Percentiles rank a stretch among this genome's conserved stretches.
These are phyloP conservation scores for Mycena latifolia DNA, from an alignment of 768 basidiomycete species.

Conservation along the genomic window DNA sequence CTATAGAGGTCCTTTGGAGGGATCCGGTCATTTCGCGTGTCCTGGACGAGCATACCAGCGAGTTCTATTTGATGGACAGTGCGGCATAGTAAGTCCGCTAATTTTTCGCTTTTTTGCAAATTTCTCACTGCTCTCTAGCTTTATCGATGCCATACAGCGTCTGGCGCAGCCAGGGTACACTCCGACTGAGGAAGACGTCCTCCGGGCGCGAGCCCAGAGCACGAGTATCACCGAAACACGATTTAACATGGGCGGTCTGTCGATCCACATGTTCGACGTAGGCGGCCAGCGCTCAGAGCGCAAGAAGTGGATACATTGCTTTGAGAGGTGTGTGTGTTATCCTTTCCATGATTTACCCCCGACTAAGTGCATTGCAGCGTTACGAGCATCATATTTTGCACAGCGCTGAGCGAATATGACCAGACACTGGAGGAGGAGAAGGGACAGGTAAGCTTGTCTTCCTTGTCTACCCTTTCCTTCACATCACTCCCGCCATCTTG, in stretches of 20 bases:
- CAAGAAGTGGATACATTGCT: constrained; percentile 52
- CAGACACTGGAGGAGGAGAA: constrained; percentile 78
- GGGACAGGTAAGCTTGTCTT: constrained; percentile 71
- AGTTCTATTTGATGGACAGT: constrained; percentile 87
- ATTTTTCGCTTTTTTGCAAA: not conserved
- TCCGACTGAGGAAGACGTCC: constrained; percentile 79
- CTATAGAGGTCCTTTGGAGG: constrained; percentile 65
- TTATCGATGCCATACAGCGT: constrained; percentile 74
- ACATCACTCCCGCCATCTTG: not conserved
- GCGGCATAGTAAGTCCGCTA: constrained; percentile 70
- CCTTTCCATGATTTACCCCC: not conserved
- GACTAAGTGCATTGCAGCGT: constrained; percentile 44
- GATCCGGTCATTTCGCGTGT: constrained; percentile 55
- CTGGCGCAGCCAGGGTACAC: constrained; percentile 73
- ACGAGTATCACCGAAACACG: constrained; percentile 83
- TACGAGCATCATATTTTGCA: constrained; percentile 79
- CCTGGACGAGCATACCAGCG: constrained; percentile 53
- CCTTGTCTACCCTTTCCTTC: not conserved
- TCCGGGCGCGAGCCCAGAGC: constrained; percentile 80
- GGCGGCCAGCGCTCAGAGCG: constrained; percentile 60
- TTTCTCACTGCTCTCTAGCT: constrained; percentile 51
- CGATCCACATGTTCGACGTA: constrained; percentile 68
- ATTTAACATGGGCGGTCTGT: constrained; percentile 64
- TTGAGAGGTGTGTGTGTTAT: constrained; percentile 48
- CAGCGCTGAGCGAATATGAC: constrained; percentile 81